Percentiles rank a stretch among this genome's conserved stretches.
Conservation (phyloP, 169 alveolate species). For the Eimeria necatrix region DNA sequence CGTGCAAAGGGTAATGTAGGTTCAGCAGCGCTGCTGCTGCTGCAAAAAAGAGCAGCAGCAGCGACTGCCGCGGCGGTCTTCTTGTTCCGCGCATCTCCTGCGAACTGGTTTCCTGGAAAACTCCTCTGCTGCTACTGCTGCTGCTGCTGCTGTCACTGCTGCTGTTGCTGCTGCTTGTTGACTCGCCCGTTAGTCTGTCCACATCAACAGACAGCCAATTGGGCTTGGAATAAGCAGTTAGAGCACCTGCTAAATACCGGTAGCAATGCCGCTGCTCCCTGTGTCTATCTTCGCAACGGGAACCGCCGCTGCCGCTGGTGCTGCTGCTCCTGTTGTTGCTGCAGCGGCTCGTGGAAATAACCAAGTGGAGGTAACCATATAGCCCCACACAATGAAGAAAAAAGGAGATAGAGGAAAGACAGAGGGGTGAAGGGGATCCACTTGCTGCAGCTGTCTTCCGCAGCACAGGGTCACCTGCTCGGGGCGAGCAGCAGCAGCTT, state of each 20-base stretch:
- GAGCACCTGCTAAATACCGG: not conserved
- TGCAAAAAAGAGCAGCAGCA: not conserved
- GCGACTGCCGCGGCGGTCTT: not conserved
- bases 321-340: conserved; percentile 3
- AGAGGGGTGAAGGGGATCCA: not conserved
- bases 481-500: conserved; percentile 53
- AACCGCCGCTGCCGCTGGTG: not conserved
- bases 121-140: conserved; percentile 27
- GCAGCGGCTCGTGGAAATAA: not conserved
- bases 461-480: conserved; percentile 59
- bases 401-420: not conserved
- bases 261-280: not conserved
- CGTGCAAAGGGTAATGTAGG: not conserved
- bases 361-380: not conserved
- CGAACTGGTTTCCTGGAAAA: not conserved
- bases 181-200: not conserved
- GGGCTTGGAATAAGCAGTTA: not conserved
- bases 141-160: conserved; percentile 12
- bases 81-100: not conserved
- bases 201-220: not conserved
- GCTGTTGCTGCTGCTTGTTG: not conserved
- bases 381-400: not conserved
- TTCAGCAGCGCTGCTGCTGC: not conserved
- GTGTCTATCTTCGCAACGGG: not conserved
- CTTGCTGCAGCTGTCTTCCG: not conserved